Base-by-base conservation (phyloP, 2,329 filamentous ascomycete species). In the Ceratocystis cacaofunesta region DNA sequence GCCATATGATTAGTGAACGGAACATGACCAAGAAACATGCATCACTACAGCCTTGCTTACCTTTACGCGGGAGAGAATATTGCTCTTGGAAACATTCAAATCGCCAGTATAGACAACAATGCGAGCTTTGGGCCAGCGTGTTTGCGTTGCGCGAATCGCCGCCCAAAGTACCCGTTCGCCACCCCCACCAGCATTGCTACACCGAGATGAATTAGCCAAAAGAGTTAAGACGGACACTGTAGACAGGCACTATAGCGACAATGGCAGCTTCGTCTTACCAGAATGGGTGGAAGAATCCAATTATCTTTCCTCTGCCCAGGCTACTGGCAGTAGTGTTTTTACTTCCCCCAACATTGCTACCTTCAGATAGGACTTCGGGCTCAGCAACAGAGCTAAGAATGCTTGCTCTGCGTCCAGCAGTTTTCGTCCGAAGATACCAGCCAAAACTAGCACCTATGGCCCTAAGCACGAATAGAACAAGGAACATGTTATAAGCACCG, bases 211-310 rank as follows among this genome's bases (percentile, higher is more conserved):
- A 41, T 41, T 41, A 41, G 36, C 12, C 36, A 41, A 41, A 15
- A 12, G 3, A 15, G 41, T 66, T 19, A 64, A 64, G 36, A 48
- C 41, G 41, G n/a, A n/a, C 10, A 28, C 10, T 28, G 17, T 8
- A 58, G 50, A 28, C 17, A 19, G 19, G 43, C 7, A 10, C 7
- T 19, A 65, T 61, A 57, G 55, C 46, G 30, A 22, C 2, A 19
- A 15, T 43, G 41, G 25, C 19, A 63, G 22, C 25, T 44, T 19
- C 28, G 28, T 72, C 81, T 69, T 78, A 92, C 89, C 94, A 97
- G 75, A 96, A 99, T 1, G 94, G 94, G 75, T 99, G 94, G 73
- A 99, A 96, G 80, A 99, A 97, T 60, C 90, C 94, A 68, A 97
- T 84, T 64, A 96, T 85, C 25, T 65, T 67, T 41, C 92, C 92